phyloP scores from a whole-genome alignment of 2,329 filamentous ascomycete genomes.

The Chaetomiaceae sp. region DNA sequence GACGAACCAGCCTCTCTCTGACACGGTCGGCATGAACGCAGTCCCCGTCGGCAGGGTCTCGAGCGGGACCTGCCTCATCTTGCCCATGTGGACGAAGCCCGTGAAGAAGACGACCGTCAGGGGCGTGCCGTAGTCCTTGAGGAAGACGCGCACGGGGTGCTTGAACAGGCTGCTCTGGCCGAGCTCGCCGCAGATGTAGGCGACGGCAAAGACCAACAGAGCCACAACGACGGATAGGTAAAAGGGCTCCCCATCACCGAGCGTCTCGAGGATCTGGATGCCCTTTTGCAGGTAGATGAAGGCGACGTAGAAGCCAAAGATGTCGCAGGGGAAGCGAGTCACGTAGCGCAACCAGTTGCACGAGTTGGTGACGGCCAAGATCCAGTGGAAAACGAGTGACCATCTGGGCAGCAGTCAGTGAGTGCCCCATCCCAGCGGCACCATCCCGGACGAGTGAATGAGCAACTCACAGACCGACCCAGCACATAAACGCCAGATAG shows the following conservation, averaged over 20 bases:
- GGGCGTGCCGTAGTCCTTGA: slow-evolving; percentile 86
- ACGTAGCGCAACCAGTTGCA: slow-evolving; percentile 88
- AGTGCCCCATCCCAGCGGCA: too few relatives aligned
- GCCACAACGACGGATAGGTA: slow-evolving; percentile 76
- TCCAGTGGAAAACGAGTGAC: slow-evolving; percentile 80
- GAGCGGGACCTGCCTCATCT: slow-evolving; percentile 68
- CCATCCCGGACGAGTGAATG: neutral
- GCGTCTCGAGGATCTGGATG: slow-evolving; percentile 74
- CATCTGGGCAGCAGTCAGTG: slow-evolving; percentile 48
- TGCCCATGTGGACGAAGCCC: slow-evolving; percentile 80
- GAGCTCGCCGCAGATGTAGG: slow-evolving; percentile 68
- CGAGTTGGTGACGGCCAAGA: slow-evolving; percentile 76
- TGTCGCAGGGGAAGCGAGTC: slow-evolving; percentile 87
- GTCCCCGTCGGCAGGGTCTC: slow-evolving; percentile 69
- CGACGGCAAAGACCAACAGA: slow-evolving; percentile 71
- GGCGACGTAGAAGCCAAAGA: slow-evolving; percentile 90
- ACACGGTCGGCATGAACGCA: slow-evolving; percentile 70
- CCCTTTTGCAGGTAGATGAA: slow-evolving; percentile 91
- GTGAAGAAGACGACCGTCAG: slow-evolving; percentile 83
- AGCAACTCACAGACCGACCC: slow-evolving; percentile 68
- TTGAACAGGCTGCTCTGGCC: slow-evolving; percentile 69
- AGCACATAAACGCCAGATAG: slow-evolving; percentile 87
- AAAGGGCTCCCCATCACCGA: slow-evolving; percentile 63
- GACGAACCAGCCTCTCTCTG: slow-evolving; percentile 69
- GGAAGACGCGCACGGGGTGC: slow-evolving; percentile 71